phyloP scores from a whole-genome alignment of 148 eudicot genomes.

The Diospyros kaki region DNA sequence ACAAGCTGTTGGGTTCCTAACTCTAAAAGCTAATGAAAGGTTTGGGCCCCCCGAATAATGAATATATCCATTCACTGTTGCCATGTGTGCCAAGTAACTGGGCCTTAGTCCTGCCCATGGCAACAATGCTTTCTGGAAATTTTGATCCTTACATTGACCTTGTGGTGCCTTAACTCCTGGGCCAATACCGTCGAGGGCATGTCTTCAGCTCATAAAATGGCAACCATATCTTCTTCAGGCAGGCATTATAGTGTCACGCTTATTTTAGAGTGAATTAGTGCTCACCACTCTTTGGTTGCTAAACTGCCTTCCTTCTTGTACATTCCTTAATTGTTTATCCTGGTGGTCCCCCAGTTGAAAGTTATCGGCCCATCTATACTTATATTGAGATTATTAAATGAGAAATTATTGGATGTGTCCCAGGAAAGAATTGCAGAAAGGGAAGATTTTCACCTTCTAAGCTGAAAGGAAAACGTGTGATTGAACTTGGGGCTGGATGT shows the following conservation, averaged over 20 bases:
- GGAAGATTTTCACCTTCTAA: slow-evolving; percentile 86
- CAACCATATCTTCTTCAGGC: not conserved
- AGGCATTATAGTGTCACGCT: not conserved
- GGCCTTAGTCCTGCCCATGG: no score
- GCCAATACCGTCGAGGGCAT: not conserved
- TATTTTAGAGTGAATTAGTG: not conserved
- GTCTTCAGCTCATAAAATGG: no score
- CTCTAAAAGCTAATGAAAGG: no score
- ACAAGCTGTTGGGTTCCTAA: no score
- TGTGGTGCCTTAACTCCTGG: not conserved
- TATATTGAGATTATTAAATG: not conserved
- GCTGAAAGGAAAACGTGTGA: slow-evolving; percentile 80
- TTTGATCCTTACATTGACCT: not conserved
- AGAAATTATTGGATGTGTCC: slow-evolving; percentile 10
- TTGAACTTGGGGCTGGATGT: slow-evolving; percentile 99
- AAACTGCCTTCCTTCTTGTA: not conserved
- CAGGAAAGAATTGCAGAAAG: slow-evolving; percentile 88
- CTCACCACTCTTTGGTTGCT: not conserved
- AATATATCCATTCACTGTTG: no score
- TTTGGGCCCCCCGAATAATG: no score
- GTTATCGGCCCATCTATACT: not conserved
- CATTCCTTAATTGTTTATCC: not conserved
- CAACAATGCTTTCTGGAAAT: no score
- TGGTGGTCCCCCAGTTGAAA: not conserved
- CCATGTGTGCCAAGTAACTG: no score